A percentile compares a stretch with the other conserved stretches of the same genome.
Conservation (phyloP, 352 stramenopile species). For the Albugo candida region DNA sequence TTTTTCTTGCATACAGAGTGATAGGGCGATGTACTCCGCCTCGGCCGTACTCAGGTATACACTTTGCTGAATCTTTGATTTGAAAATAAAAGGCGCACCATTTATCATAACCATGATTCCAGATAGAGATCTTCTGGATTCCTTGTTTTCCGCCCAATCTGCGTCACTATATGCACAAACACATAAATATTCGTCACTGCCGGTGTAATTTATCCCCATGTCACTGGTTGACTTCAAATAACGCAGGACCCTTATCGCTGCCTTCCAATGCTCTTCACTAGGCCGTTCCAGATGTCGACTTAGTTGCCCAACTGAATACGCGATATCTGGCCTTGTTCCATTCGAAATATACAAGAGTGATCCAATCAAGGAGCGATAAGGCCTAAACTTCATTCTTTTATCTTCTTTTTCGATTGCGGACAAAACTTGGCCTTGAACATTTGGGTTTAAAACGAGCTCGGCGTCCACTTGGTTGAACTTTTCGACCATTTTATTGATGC, state of each 20-base stretch:
- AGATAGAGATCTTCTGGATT: neutral
- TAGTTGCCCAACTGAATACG: neutral
- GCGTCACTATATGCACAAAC: neutral
- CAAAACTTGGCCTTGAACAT: neutral
- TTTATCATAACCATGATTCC: neutral
- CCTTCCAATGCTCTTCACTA: neutral
- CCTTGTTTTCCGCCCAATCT: neutral
- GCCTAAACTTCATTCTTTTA: neutral
- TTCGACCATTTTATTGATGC: slow-evolving; percentile 3
- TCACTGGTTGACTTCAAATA: neutral
- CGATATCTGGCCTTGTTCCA: neutral
- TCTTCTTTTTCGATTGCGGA: neutral
- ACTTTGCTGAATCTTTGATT: neutral
- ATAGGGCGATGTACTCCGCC: neutral
- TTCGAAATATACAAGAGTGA: neutral
- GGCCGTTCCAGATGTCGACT: neutral
- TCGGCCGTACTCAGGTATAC: neutral
- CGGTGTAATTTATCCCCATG: neutral
- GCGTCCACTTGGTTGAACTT: slow-evolving; percentile 5
- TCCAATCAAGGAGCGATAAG: neutral
- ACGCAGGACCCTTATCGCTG: neutral
- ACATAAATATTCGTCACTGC: neutral
- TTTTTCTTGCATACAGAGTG: neutral
- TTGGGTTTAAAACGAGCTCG: slow-evolving; percentile 2
- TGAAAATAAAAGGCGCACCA: neutral